These are phyloP conservation scores for Sporobolus alterniflorus DNA, from an alignment of 202 grass and related monocot species.

Conservation along the genomic window DNA sequence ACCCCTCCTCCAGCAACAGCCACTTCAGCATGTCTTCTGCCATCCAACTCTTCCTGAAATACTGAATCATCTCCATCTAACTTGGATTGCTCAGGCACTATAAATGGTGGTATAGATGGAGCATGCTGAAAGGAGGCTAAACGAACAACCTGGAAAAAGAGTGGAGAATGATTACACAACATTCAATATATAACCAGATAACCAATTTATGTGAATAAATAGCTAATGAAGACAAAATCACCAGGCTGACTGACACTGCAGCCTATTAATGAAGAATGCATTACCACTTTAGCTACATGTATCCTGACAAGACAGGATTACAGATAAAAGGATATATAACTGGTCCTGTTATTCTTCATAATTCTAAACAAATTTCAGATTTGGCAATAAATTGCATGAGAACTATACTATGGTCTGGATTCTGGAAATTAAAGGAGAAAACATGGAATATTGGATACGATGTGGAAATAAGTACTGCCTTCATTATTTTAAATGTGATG, in stretches of 20 bases:
- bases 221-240: not conserved
- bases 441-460: slow-evolving; percentile 1
- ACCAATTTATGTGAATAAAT: not conserved
- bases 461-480: not conserved
- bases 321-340: not conserved
- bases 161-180: slow-evolving; percentile 3
- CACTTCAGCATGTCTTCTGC: slow-evolving; percentile 89
- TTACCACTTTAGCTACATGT: not conserved
- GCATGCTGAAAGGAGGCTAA: slow-evolving; percentile 97
- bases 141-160: slow-evolving; percentile 77
- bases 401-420: not conserved
- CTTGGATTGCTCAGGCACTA: slow-evolving; percentile 89
- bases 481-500: not conserved
- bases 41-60: slow-evolving; percentile 88
- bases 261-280: not conserved
- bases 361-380: slow-evolving; percentile 26
- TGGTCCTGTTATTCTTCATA: slow-evolving; percentile 17
- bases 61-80: slow-evolving; percentile 76
- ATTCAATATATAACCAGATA: not conserved
- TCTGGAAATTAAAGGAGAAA: not conserved
- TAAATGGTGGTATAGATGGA: slow-evolving; percentile 93
- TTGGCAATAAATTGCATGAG: not conserved
- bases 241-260: not conserved
- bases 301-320: not conserved
- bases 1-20: slow-evolving; percentile 99